Conservation (phyloP, 2,329 filamentous ascomycete genomes). For the Mariannaea elegans region DNA sequence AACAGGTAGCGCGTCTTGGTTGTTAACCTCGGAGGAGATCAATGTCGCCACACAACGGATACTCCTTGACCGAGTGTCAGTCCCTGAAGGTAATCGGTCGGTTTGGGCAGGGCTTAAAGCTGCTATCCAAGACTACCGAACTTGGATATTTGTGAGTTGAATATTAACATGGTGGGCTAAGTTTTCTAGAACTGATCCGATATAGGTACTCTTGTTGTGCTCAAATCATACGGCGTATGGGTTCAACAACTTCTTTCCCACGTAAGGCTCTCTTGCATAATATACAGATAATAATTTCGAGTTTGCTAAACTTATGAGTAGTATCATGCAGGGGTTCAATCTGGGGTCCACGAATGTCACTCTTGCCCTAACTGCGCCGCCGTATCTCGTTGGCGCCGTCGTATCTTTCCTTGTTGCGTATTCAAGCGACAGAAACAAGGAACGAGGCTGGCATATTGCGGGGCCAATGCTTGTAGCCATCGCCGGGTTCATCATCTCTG, state of each 20-base stretch:
- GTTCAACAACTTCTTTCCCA: slow-evolving; percentile 39
- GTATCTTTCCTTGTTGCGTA: slow-evolving; percentile 26
- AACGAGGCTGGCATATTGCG: slow-evolving; percentile 33
- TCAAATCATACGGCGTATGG: slow-evolving; percentile 35
- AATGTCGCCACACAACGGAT: slow-evolving; percentile 27
- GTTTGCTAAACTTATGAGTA: no score
- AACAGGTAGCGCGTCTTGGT: slow-evolving; percentile 22
- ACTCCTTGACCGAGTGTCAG: slow-evolving; percentile 32
- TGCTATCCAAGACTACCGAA: slow-evolving; percentile 34
- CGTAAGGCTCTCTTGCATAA: no score
- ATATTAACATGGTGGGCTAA: neutral
- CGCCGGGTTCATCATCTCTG: slow-evolving; percentile 35
- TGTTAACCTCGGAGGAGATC: slow-evolving; percentile 19
- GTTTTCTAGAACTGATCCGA: neutral
- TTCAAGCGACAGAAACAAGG: slow-evolving; percentile 31
- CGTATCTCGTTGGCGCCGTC: slow-evolving; percentile 33
- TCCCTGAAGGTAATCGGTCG: slow-evolving; percentile 19
- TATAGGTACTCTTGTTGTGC: slow-evolving; percentile 28
- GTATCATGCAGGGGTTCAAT: slow-evolving; percentile 31
- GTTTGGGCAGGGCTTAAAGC: slow-evolving; percentile 32
- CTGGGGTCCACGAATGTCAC: slow-evolving; percentile 32
- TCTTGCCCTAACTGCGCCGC: slow-evolving; percentile 37
- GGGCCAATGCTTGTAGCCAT: slow-evolving; percentile 24
- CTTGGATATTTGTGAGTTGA: slow-evolving; percentile 35
- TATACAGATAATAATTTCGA: no score